These are phyloP conservation scores for Trichoderma cornu-damae DNA, from an alignment of 2,329 filamentous ascomycete species.

Conservation along the genomic window DNA sequence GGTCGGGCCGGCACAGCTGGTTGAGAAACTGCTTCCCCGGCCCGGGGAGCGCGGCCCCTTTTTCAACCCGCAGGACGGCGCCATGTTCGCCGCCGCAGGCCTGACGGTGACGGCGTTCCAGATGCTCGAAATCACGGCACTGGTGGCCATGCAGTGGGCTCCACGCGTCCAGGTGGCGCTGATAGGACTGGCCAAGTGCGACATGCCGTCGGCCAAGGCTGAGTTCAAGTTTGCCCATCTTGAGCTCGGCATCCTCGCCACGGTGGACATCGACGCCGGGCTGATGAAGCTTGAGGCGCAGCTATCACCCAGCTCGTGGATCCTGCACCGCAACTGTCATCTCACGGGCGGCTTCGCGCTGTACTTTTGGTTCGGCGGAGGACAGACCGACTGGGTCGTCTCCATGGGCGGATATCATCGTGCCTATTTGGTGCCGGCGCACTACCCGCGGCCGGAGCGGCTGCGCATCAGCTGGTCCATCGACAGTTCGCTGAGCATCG, in stretches of 20 bases:
- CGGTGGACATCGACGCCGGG: neutral
- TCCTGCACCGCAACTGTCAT: neutral
- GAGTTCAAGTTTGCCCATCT: too few relatives aligned
- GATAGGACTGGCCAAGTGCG: too few relatives aligned
- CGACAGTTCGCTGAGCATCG: neutral
- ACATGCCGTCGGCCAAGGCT: too few relatives aligned
- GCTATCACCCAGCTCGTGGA: neutral
- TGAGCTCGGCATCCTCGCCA: neutral
- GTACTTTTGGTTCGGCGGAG: too few relatives aligned
- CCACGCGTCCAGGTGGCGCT: too few relatives aligned
- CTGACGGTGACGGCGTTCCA: neutral
- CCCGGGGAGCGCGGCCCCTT: neutral
- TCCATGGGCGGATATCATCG: neutral
- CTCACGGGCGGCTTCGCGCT: neutral
- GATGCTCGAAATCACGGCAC: neutral
- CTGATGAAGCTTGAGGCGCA: too few relatives aligned
- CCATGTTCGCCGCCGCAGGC: neutral
- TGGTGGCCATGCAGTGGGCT: neutral
- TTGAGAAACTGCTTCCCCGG: too few relatives aligned
- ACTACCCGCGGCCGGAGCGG: neutral
- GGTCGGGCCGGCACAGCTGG: too few relatives aligned
- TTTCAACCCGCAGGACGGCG: too few relatives aligned
- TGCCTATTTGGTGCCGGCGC: neutral
- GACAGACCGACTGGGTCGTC: neutral
- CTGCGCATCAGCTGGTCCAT: neutral